These are phyloP conservation scores for Mortierella sp. DNA, from an alignment of 371 early-diverging fungal genomes.

Conservation along the genomic window DNA sequence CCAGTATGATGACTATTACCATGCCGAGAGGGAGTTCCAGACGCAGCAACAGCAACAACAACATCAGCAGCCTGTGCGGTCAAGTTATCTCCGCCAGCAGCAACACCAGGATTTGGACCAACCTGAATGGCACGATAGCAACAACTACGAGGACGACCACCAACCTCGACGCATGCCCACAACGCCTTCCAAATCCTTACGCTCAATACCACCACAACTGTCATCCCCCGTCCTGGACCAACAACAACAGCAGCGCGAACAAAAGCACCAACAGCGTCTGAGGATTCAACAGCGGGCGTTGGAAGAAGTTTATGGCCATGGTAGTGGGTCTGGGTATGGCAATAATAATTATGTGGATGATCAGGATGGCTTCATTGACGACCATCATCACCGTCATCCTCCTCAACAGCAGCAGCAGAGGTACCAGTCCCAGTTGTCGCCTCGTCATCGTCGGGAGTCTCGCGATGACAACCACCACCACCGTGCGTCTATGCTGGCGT, in stretches of 20 bases:
- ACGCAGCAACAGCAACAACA: constrained; percentile 17
- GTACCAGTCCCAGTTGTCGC: background rate
- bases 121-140: background rate
- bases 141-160: background rate
- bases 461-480: background rate
- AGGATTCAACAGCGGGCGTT: constrained; percentile 36
- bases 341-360: constrained; percentile 14
- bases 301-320: constrained; percentile 38
- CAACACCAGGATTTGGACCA: constrained; percentile 19
- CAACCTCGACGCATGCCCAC: background rate
- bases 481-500: background rate
- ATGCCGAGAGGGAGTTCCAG: constrained; percentile 16
- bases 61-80: background rate
- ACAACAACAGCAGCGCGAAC: constrained; percentile 10
- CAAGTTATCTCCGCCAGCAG: constrained; percentile 16
- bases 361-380: background rate
- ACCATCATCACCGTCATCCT: background rate
- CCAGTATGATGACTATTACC: constrained; percentile 16
- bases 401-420: background rate
- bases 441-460: background rate
- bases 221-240: background rate
- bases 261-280: constrained; percentile 28
- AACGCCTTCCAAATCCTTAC: background rate
- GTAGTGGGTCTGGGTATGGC: constrained; percentile 21
- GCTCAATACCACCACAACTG: background rate